phyloP scores from a whole-genome alignment of 495 filamentous ascomycete species.

The Penicillium dipodomyicola region DNA sequence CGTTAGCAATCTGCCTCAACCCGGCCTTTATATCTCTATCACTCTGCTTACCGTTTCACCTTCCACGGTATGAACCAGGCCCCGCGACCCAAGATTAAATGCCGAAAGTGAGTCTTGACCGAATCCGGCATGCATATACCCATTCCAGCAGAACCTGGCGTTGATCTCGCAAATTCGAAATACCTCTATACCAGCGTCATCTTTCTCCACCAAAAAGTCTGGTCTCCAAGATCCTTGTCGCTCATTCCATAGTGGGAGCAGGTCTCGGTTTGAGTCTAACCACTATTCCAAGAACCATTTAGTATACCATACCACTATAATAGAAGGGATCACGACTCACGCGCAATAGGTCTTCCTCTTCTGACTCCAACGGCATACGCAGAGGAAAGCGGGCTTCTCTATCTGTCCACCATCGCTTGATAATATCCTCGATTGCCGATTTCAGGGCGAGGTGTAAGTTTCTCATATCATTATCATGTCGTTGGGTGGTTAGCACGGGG shows the following conservation, averaged over 20 bases:
- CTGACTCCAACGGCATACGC: constrained; percentile 39
- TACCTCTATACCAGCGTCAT: constrained; percentile 16
- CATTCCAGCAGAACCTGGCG: constrained; percentile 44
- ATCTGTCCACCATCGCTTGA: constrained; percentile 44
- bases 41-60: not conserved
- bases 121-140: constrained; percentile 25
- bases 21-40: not conserved
- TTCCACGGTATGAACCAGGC: not conserved
- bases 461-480: not conserved
- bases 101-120: constrained; percentile 13
- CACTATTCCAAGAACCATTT: not conserved
- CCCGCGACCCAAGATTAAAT: constrained; percentile 7
- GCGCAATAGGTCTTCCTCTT: constrained; percentile 34
- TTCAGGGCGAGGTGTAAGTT: not conserved
- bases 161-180: constrained; percentile 48
- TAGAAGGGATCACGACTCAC: not conserved
- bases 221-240: constrained; percentile 40
- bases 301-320: not conserved
- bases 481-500: not conserved
- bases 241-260: not conserved
- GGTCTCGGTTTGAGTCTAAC: not conserved
- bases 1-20: not conserved
- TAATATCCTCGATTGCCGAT: constrained; percentile 38
- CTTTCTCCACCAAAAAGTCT: constrained; percentile 41
- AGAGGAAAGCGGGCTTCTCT: constrained; percentile 29